Percentiles rank a stretch among this genome's conserved stretches.
Conservation (phyloP, 1,284 basidiomycete genomes). For the Erythrobasidium hasegawianum region DNA sequence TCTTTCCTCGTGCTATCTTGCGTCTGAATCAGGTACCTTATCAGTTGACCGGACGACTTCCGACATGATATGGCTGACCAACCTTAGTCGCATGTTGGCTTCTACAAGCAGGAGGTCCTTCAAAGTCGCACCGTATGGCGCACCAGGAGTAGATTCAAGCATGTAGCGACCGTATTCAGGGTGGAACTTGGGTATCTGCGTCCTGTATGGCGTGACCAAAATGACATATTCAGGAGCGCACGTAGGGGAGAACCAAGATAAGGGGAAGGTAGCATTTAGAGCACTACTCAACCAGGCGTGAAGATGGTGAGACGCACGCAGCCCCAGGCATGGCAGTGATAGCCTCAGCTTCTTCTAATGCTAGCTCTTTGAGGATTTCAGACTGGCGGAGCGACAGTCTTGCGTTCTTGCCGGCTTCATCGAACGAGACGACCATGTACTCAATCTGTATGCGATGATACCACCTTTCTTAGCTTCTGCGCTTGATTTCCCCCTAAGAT, state of each 20-base stretch:
- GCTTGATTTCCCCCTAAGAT: not conserved
- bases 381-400: slow-evolving; percentile 85
- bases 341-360: slow-evolving; percentile 56
- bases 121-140: slow-evolving; percentile 83
- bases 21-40: slow-evolving; percentile 57
- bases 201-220: too few relatives aligned
- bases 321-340: slow-evolving; percentile 26
- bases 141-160: slow-evolving; percentile 95
- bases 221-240: too few relatives aligned
- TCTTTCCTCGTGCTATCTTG: slow-evolving; percentile 73
- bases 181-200: slow-evolving; percentile 85
- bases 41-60: too few relatives aligned
- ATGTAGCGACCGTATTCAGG: slow-evolving; percentile 98
- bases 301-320: too few relatives aligned
- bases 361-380: slow-evolving; percentile 83
- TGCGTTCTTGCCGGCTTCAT: slow-evolving; percentile 73
- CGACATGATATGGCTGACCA: slow-evolving; percentile 36
- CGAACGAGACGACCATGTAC: slow-evolving; percentile 89
- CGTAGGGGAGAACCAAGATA: too few relatives aligned
- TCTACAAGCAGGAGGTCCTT: slow-evolving; percentile 85
- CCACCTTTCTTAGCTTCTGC: too few relatives aligned
- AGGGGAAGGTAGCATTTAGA: too few relatives aligned
- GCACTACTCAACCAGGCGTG: too few relatives aligned
- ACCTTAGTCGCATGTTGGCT: slow-evolving; percentile 87
- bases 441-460: slow-evolving; percentile 64